Base-by-base conservation (phyloP, 768 basidiomycete species). In the Polyporus arcularius region DNA sequence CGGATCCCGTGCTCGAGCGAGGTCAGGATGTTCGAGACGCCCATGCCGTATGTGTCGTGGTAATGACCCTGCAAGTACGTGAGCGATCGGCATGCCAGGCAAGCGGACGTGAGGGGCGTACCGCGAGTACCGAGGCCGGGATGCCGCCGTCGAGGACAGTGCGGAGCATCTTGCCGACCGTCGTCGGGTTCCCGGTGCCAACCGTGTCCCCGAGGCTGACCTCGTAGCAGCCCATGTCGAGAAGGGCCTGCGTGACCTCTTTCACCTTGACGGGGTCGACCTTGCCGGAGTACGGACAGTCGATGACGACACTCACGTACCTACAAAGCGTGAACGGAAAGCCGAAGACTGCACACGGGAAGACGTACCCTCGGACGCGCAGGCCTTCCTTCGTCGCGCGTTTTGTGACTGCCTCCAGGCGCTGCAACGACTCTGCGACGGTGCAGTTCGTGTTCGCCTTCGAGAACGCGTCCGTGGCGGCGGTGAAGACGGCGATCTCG, bases 201-300 rank as follows among this genome's bases (percentile, higher is more conserved):
- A 92, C 90, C 2, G 96, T 98, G 71, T 98, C 96, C 0, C 94
- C 94, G 21, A 98, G 75, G 67, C 91, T 91, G 52, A 96, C 85
- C 72, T 98, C 92, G 71, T 96, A 96, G 70, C 94, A 96, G 0
- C 96, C 96, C 91, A 97, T 95, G 60, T 92, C 86, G 4, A 86
- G 61, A 38, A 98, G 72, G 64, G 83, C 86, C 62, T 82, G 82
- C 0, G 92, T 78, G 26, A 96, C 84, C 41, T 88, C 84, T 53
- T 85, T 79, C 9, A 94, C 93, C 16, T 74, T 74, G 48, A 74
- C 72, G 15, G 84, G 84, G 63, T 88, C 86, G 21, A 91, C 87
- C 18, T 77, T 75, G 35, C 2, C 96, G n/a, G 89, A 83, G 72
- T 89, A 97, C 4, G 96, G 96, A 66, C 94, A 96, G 11, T 83